Evolutionary conservation across 2,329 filamentous ascomycete species (phyloP), one percentile per base, ranked within the genome.

Genomic region (Magnaporthales sp.): DNA sequence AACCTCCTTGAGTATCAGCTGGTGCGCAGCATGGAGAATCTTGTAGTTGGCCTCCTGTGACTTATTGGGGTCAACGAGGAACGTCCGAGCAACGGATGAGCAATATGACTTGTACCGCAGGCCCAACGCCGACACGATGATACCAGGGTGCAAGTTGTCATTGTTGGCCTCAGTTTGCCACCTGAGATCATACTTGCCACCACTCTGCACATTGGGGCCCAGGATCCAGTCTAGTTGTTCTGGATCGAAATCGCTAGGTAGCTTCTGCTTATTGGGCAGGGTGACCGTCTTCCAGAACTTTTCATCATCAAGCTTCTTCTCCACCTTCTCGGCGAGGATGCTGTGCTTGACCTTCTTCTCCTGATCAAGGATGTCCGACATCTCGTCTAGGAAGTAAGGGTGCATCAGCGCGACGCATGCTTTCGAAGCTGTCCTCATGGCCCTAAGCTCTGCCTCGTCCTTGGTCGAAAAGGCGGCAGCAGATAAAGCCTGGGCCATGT

Each of bases 291-390:
- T 91, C 87, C 97, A 99, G 76, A 96, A 99, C 73, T 96, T 96
- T 65, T 86, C 83, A 72, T 99, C 93, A 72, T 98, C 94, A 67
- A 99, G 89, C 80, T 97, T 97, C 73, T 88, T 87, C 71, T 94
- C 89, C 32, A 99, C 90, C 78, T 93, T 95, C 73, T 92, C 88
- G n/a, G 91, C 89, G 8, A 99, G 84, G 2, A 85, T 84, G 70
- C 89, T 91, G 79, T 99, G 95, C 70, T 93, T 95, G 75, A 98
- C 92, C 76, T 97, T 97, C 83, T 97, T 97, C 77, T 98, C 96
- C 71, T 93, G 90, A 74, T 99, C 95, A 68, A 99, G 87, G 65
- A 98, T 90, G 72, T 91, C 90, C 64, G 94, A 97, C 93, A 99
- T 98, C 77, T 97, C 93, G 75, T 99, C 95, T 70, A 99, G 89